Base-by-base conservation (phyloP, 257 asterid species). In the Handroanthus guayacan region DNA sequence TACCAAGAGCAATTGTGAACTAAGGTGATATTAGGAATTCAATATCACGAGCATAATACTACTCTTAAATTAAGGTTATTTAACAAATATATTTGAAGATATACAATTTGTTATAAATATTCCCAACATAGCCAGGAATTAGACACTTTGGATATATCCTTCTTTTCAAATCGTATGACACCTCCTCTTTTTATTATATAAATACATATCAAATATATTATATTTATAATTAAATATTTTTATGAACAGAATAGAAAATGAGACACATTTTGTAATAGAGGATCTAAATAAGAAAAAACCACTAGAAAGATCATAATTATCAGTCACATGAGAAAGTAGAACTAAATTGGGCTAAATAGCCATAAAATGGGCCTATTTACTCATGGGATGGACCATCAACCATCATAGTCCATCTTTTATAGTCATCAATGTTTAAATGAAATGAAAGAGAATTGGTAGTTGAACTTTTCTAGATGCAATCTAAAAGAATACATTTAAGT, bases 401-500 rank as follows among this genome's bases (percentile, higher is more conserved):
- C 36, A 36, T 45, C 20, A 14, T 7, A 57, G 56, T 67, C 71
- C 69, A 69, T 75, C 71, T 8, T 79, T 13, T 31, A 41, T 17
- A 63, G 25, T 25, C 20, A 63, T 75, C 44, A 70, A 69, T 70
- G 58, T 18, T 75, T 70, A 13, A 51, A 77, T 77, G 85, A 81
- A 73, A 77, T 77, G 85, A 81, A 73, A 77, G 50, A 57, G 81
- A 76, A 57, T 5, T 13, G 70, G 70, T 55, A n/a, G 56, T 57
- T 73, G 75, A 69, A 60, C 70, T 31, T 56, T 71, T 25, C 31
- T 38, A 38, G 38, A 55, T 39, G 5, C 61, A 68, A 9, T 4
- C 62, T 20, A 67, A 51, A 14, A 51, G 20, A 34, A 48, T 9
- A 17, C 16, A 6, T 16, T 8, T n/a, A 13, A 9, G 51, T n/a